These are phyloP conservation scores for Juglanconis oblonga DNA, from an alignment of 2,329 filamentous ascomycete species.

Conservation along the genomic window DNA sequence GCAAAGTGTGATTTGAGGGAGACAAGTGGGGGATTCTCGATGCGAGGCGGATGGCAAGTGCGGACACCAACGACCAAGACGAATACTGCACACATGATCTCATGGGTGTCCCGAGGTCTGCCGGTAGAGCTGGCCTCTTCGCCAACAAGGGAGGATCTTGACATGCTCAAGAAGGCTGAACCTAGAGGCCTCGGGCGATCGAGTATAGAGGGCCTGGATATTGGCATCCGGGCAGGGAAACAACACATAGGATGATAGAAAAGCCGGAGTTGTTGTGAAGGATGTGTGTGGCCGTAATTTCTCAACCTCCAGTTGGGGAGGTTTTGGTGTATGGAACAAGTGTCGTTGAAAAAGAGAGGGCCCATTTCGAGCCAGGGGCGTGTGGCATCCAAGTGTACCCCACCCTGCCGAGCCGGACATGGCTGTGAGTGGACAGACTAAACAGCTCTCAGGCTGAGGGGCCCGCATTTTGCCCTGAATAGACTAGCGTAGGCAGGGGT, in stretches of 20 bases:
- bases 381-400: neutral
- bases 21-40: constrained; percentile 3
- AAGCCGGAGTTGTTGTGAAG: constrained; percentile 15
- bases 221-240: neutral
- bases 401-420: neutral
- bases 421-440: neutral
- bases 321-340: constrained; percentile 20
- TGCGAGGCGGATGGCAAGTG: neutral
- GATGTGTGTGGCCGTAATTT: constrained; percentile 9
- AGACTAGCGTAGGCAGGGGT: neutral
- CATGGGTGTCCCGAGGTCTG: neutral
- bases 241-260: constrained; percentile 6
- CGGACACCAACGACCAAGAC: neutral
- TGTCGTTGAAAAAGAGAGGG: constrained; percentile 35
- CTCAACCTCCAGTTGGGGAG: constrained; percentile 1
- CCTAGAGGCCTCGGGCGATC: neutral
- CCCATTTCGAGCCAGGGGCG: neutral
- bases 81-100: neutral
- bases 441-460: neutral
- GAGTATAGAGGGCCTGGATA: neutral
- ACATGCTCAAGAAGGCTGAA: neutral
- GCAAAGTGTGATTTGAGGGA: constrained; percentile 15
- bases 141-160: neutral
- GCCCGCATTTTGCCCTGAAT: neutral
- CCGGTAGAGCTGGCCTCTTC: neutral